A percentile compares a stretch with the other conserved stretches of the same genome.
Conservation (phyloP, 2,329 filamentous ascomycete genomes). For the Dendryphion nanum region DNA sequence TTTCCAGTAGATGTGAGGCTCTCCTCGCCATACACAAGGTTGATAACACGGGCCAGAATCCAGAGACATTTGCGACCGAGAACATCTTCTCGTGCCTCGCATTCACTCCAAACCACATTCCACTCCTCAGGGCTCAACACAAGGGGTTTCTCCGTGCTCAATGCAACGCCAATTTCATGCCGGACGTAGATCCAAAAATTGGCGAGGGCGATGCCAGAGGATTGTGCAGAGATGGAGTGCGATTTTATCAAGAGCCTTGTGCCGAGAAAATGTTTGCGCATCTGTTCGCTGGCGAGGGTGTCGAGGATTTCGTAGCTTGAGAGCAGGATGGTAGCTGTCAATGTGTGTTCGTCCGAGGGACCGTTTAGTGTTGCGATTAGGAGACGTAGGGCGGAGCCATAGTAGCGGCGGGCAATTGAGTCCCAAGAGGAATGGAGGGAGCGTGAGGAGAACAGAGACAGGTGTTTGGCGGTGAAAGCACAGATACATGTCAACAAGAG, state of each 20-base stretch:
- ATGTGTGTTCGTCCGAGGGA: constrained; percentile 23
- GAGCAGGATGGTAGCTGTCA: constrained; percentile 34
- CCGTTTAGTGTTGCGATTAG: constrained; percentile 28
- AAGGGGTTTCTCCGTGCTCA: constrained; percentile 28
- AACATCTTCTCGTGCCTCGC: constrained; percentile 31
- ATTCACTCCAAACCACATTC: constrained; percentile 26
- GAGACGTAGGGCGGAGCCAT: constrained; percentile 27
- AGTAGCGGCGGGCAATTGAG: constrained; percentile 26
- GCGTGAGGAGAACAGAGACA: constrained; percentile 23
- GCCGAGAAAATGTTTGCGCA: constrained; percentile 28
- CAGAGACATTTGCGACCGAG: constrained; percentile 32
- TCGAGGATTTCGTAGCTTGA: constrained; percentile 34
- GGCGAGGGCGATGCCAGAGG: constrained; percentile 26
- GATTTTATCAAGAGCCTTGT: constrained; percentile 30
- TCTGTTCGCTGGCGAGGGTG: constrained; percentile 23
- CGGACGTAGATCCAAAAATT: constrained; percentile 38
- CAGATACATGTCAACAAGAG: constrained; percentile 35
- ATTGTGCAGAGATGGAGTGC: constrained; percentile 25
- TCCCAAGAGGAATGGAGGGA: constrained; percentile 26
- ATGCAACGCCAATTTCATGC: constrained; percentile 32
- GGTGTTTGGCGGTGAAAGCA: constrained; percentile 35
- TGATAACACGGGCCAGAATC: constrained; percentile 31
- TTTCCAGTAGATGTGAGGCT: constrained; percentile 12
- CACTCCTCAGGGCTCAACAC: constrained; percentile 30
- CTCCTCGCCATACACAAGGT: constrained; percentile 24